Evolutionary conservation across 1,284 basidiomycete species (phyloP), one percentile per base, ranked within the genome.

Genomic region (Rhodotorula sp.): DNA sequence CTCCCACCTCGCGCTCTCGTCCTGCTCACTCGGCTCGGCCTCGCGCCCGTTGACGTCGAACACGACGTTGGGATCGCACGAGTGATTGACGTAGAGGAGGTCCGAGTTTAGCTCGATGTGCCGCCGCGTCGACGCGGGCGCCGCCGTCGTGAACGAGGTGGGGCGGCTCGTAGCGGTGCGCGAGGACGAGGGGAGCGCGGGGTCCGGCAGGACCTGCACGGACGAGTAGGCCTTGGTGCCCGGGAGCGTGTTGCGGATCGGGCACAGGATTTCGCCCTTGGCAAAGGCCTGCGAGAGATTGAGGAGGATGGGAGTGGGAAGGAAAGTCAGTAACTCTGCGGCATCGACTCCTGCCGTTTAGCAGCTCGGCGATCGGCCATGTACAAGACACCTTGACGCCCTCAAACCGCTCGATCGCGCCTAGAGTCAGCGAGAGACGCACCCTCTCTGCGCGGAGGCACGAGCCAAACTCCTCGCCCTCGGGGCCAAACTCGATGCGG

Each of bases 71-170:
- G 88, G 88, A 25, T 85, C 84, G 80, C 88, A 90, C 12, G 88
- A 89, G 79, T 89, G 88, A 79, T 89, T 89, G 77, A 88, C 85
- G 80, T 87, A 89, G 5, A 87, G 80, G n/a, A 90, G 81, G 76
- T 89, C 88, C 64, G 86, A 87, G 80, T 88, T 86, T 61, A 89
- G 82, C 73, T 88, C 85, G 67, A 88, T 81, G 78, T 90, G 86
- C 70, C 75, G 68, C 17, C 67, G 21, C 9, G 60, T 58, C 41
- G 54, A 21, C 7, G 67, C 12, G 21, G 48, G 61, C 66, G 46
- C 50, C 55, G 58, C 45, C 57, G 44, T 52, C 56, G 53, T 42
- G 53, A 64, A 70, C 61, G 61, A 69, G 50, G 49, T 59, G 44
- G n/a, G 50, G 48, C 57, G 62, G 2, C 62, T 10, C 17, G 49